phyloP scores from a whole-genome alignment of 345 rosid species.

The Aquilaria malaccensis region DNA sequence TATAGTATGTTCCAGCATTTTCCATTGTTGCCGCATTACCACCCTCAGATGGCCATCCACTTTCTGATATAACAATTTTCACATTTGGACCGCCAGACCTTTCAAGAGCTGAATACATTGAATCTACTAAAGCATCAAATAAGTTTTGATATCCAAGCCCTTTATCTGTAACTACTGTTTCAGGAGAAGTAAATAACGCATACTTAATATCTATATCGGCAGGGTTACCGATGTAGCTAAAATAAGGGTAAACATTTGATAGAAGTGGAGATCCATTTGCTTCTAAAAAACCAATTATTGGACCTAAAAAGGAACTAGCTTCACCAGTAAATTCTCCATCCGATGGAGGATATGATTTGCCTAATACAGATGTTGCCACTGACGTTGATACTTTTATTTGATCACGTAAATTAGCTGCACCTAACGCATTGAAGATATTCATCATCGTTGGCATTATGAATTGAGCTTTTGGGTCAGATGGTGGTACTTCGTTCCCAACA shows the following conservation, averaged over 20 bases:
- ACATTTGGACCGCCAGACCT: conserved; percentile 10
- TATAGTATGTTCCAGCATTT: conserved; percentile 21
- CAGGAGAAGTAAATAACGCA: conserved; percentile 22
- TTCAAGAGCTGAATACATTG: conserved; percentile 24
- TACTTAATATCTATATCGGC: conserved; percentile 6
- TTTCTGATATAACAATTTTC: conserved; percentile 22
- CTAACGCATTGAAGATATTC: background rate
- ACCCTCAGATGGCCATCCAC: conserved; percentile 29
- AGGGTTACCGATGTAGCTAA: conserved; percentile 12
- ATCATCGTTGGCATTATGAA: conserved; percentile 1
- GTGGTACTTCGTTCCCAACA: background rate
- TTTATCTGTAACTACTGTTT: conserved; percentile 15
- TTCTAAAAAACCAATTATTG: conserved; percentile 15
- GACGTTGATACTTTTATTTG: conserved; percentile 2
- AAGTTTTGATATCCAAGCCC: conserved; percentile 20
- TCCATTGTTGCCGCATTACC: conserved; percentile 9
- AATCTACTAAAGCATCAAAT: conserved; percentile 26
- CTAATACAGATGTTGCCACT: conserved; percentile 3
- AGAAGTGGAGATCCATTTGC: conserved; percentile 26
- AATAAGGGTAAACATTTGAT: conserved; percentile 27
- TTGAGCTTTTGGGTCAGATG: background rate
- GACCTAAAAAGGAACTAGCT: background rate
- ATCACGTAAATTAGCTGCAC: background rate
- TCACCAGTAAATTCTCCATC: conserved; percentile 10
- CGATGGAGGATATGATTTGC: conserved; percentile 10